These are phyloP conservation scores for Strobilomyces dryophilus DNA, from an alignment of 768 basidiomycete genomes.

Conservation along the genomic window DNA sequence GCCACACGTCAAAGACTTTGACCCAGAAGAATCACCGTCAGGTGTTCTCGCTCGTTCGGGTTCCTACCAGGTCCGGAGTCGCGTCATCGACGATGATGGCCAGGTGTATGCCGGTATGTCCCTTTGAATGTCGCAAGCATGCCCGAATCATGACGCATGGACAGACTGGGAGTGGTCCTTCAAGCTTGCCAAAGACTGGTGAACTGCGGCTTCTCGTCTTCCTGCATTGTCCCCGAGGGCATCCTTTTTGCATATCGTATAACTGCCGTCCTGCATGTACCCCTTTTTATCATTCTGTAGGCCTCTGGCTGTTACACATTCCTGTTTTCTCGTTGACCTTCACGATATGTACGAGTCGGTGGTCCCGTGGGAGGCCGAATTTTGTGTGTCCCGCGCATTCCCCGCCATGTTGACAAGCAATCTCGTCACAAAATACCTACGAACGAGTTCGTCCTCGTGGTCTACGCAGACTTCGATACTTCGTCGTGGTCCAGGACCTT, in stretches of 20 bases:
- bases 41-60: conserved; percentile 84
- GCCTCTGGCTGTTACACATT: conserved; percentile 10
- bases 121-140: background rate
- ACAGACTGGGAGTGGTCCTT: conserved; percentile 64
- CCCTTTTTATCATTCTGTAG: conserved; percentile 15
- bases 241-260: conserved; percentile 27
- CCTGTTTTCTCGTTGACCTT: background rate
- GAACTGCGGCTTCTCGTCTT: conserved; percentile 21
- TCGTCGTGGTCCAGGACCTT: background rate
- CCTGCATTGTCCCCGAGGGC: conserved; percentile 22
- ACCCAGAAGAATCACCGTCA: conserved; percentile 65
- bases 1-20: conserved; percentile 73
- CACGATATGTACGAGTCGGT: background rate
- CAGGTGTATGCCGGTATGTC: conserved; percentile 71
- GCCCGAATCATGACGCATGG: conserved; percentile 7
- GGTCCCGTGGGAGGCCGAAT: background rate
- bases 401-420: conserved; percentile 11
- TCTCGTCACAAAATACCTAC: conserved; percentile 2
- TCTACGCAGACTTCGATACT: background rate
- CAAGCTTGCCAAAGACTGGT: conserved; percentile 94
- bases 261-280: conserved; percentile 28
- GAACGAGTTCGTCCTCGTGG: background rate
- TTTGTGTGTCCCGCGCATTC: background rate
- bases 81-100: conserved; percentile 86
- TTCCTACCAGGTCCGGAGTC: conserved; percentile 70